A percentile compares a stretch with the other conserved stretches of the same genome.
Conservation (phyloP, 129 eudicot species). For the Chrysanthemum seticuspe region DNA sequence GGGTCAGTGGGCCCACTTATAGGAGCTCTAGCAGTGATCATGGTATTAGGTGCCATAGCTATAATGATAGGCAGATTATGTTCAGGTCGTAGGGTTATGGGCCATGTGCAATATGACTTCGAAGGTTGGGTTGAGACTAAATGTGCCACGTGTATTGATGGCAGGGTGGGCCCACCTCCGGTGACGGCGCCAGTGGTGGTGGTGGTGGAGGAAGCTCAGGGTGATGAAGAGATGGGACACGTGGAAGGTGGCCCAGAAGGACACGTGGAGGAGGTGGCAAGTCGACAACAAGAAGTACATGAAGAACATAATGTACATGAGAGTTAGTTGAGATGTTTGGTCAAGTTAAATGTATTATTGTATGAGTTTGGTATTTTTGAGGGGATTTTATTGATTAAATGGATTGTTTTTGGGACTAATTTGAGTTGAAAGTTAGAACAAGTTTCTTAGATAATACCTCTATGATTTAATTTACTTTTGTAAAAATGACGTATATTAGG, state of each 20-base stretch:
- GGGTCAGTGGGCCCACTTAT: slow-evolving; percentile 84
- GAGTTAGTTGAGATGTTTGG: slow-evolving; percentile 13
- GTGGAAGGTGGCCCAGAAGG: slow-evolving; percentile 21
- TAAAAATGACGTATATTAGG: no score
- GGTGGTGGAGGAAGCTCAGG: slow-evolving; percentile 27
- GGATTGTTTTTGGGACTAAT: background rate
- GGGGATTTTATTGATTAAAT: background rate
- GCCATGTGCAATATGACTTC: slow-evolving; percentile 61
- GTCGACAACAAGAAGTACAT: slow-evolving; percentile 12
- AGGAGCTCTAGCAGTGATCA: slow-evolving; percentile 62
- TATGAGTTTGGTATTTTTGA: slow-evolving; percentile 21
- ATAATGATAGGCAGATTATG: slow-evolving; percentile 77
- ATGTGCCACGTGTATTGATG: slow-evolving; percentile 72
- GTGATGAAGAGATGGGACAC: background rate
- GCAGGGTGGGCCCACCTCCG: slow-evolving; percentile 50
- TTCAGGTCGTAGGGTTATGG: slow-evolving; percentile 65
- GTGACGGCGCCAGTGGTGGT: slow-evolving; percentile 26
- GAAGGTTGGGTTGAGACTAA: slow-evolving; percentile 76
- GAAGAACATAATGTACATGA: slow-evolving; percentile 24
- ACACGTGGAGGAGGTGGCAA: slow-evolving; percentile 19
- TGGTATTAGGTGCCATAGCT: slow-evolving; percentile 60
- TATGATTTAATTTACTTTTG: no score
- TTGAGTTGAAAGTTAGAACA: background rate
- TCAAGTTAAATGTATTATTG: slow-evolving; percentile 8
- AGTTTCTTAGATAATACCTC: background rate